phyloP scores from a whole-genome alignment of 768 basidiomycete species.

The Cystobasidium tubakii region DNA sequence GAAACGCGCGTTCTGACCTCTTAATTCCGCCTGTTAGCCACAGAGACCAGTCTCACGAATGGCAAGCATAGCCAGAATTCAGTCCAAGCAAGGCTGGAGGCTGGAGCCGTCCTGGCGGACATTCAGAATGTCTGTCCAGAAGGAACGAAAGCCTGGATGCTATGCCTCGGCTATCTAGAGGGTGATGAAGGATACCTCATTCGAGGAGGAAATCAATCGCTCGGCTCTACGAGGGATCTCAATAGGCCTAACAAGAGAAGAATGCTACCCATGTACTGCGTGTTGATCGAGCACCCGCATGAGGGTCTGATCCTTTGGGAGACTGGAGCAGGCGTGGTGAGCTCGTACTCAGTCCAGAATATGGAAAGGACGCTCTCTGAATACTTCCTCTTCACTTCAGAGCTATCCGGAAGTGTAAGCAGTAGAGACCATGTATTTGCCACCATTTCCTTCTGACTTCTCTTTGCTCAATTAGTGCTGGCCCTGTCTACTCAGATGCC shows the following conservation, averaged over 20 bases:
- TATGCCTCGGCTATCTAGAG: constrained; percentile 32
- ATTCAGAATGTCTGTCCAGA: constrained; percentile 24
- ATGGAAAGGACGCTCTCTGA: too few species aligned
- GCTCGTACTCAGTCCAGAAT: not conserved
- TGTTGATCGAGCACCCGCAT: constrained; percentile 31
- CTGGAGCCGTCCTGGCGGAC: not conserved
- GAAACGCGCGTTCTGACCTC: too few species aligned
- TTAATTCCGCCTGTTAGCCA: too few species aligned
- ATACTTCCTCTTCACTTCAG: not conserved
- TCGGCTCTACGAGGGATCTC: not conserved
- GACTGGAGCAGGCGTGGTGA: constrained; percentile 21
- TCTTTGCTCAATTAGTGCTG: not conserved
- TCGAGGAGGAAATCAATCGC: constrained; percentile 27
- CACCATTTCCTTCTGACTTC: too few species aligned
- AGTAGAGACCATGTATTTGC: too few species aligned
- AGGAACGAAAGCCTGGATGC: constrained; percentile 31
- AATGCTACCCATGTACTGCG: constrained; percentile 19
- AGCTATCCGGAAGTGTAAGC: constrained; percentile 1
- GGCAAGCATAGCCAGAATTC: too few species aligned
- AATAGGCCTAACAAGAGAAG: constrained; percentile 17
- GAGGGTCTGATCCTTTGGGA: constrained; percentile 33
- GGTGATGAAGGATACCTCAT: constrained; percentile 30
- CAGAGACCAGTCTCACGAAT: too few species aligned
- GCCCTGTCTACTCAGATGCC: not conserved
- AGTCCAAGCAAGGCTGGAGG: not conserved